A percentile compares a stretch with the other conserved stretches of the same genome.
phyloP scores from a whole-genome alignment of 352 stramenopile genomes.

The Phytophthora colocasiae region DNA sequence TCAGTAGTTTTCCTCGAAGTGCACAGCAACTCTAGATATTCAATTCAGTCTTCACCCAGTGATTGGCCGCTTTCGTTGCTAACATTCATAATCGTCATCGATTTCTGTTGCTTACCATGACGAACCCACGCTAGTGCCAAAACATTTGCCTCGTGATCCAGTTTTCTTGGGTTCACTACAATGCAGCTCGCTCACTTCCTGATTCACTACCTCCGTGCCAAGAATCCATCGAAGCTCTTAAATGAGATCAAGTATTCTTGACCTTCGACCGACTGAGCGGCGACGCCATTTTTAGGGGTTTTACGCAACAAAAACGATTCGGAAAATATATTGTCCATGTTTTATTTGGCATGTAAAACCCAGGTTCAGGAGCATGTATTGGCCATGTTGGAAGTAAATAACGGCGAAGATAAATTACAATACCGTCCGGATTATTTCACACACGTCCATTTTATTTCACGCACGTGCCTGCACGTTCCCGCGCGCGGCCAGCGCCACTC shows the following conservation, averaged over 20 bases:
- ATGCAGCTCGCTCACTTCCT: not conserved
- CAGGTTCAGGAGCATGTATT: too few relatives aligned
- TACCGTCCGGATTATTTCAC: too few relatives aligned
- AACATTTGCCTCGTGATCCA: not conserved
- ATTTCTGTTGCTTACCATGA: not conserved
- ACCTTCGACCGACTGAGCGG: not conserved
- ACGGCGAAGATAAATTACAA: too few relatives aligned
- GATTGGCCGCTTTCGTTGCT: not conserved
- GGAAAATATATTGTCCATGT: too few relatives aligned
- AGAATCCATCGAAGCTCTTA: not conserved
- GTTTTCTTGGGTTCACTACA: not conserved
- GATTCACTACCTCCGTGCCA: not conserved
- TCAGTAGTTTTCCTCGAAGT: too few relatives aligned
- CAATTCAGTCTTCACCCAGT: too few relatives aligned
- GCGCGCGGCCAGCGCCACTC: too few relatives aligned
- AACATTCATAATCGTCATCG: not conserved
- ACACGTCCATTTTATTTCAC: too few relatives aligned
- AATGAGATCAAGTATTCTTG: not conserved
- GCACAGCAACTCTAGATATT: too few relatives aligned
- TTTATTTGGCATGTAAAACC: too few relatives aligned
- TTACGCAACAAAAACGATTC: not conserved
- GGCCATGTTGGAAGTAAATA: too few relatives aligned
- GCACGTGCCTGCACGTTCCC: too few relatives aligned
- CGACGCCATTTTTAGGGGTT: not conserved
- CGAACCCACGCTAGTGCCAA: not conserved